phyloP scores from a whole-genome alignment of 306 rosid genomes.

The Quercus bicolor region DNA sequence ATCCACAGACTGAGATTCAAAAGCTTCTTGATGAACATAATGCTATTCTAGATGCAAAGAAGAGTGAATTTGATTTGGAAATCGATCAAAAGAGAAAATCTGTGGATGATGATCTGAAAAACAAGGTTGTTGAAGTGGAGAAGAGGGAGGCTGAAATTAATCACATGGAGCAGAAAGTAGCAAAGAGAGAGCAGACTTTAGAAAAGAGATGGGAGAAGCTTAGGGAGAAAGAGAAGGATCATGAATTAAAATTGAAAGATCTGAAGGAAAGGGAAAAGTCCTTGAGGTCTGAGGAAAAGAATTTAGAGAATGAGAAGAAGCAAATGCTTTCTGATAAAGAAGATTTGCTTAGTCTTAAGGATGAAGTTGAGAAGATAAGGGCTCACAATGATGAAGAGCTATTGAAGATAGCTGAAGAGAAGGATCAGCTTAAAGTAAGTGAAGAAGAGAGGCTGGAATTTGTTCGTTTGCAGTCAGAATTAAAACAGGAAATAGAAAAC shows the following conservation, averaged over 20 bases:
- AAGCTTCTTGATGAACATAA: conserved; percentile 79
- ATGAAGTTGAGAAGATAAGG: conserved; percentile 65
- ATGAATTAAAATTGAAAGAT: conserved; percentile 66
- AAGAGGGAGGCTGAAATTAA: conserved; percentile 80
- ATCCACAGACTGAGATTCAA: conserved; percentile 73
- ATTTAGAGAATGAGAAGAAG: conserved; percentile 53
- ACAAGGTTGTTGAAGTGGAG: conserved; percentile 63
- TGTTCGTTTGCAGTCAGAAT: conserved; percentile 68
- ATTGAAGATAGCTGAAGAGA: conserved; percentile 63
- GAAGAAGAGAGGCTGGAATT: conserved; percentile 80
- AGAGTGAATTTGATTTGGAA: conserved; percentile 74
- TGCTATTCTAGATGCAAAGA: conserved; percentile 56
- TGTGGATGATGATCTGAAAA: conserved; percentile 67
- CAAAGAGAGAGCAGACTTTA: conserved; percentile 77
- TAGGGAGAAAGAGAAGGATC: conserved; percentile 85
- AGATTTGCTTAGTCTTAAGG: conserved; percentile 56
- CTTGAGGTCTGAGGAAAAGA: conserved; percentile 62
- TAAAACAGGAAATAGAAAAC: conserved; percentile 82
- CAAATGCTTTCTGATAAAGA: conserved; percentile 59
- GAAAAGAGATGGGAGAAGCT: conserved; percentile 81
- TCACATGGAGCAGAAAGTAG: conserved; percentile 82
- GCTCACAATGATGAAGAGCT: conserved; percentile 61
- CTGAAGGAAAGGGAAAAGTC: conserved; percentile 75
- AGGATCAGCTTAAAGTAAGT: conserved; percentile 53
- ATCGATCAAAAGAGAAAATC: conserved; percentile 71